These are phyloP conservation scores for Cylindrotheca closterium DNA, from an alignment of 108 stramenopile species.

Conservation along the genomic window DNA sequence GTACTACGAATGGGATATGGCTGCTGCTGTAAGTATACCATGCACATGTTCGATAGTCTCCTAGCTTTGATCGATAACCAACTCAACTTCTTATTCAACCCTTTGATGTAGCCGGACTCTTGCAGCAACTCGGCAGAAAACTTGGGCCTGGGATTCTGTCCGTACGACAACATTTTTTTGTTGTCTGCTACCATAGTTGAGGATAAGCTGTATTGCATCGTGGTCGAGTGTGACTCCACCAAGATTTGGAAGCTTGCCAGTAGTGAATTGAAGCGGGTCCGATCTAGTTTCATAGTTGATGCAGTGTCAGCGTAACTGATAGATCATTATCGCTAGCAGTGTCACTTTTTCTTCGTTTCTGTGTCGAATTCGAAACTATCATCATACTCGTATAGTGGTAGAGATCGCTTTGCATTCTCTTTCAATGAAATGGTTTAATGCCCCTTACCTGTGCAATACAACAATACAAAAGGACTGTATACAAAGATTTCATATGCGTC, in stretches of 20 bases:
- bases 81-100: not conserved
- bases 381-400: too few relatives aligned
- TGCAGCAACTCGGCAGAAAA: constrained; percentile 59
- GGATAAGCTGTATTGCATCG: constrained; percentile 52
- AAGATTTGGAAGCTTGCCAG: constrained; percentile 72
- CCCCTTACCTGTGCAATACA: too few relatives aligned
- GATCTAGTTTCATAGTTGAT: constrained; percentile 64
- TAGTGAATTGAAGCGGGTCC: constrained; percentile 65
- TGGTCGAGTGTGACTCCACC: constrained; percentile 59
- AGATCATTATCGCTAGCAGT: too few relatives aligned
- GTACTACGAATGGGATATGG: constrained; percentile 83
- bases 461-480: too few relatives aligned
- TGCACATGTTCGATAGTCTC: not conserved
- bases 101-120: constrained; percentile 51
- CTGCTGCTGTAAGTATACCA: too few relatives aligned
- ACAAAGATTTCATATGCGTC: not conserved
- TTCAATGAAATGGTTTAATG: too few relatives aligned
- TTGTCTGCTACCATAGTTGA: constrained; percentile 68
- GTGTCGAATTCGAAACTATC: too few relatives aligned
- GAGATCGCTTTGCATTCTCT: too few relatives aligned
- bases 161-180: constrained; percentile 65
- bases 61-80: not conserved
- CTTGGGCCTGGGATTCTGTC: constrained; percentile 81
- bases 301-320: constrained; percentile 11
- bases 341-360: too few relatives aligned